Conservation (phyloP, 106 monocot species). For the Dendrobium chrysotoxum region DNA sequence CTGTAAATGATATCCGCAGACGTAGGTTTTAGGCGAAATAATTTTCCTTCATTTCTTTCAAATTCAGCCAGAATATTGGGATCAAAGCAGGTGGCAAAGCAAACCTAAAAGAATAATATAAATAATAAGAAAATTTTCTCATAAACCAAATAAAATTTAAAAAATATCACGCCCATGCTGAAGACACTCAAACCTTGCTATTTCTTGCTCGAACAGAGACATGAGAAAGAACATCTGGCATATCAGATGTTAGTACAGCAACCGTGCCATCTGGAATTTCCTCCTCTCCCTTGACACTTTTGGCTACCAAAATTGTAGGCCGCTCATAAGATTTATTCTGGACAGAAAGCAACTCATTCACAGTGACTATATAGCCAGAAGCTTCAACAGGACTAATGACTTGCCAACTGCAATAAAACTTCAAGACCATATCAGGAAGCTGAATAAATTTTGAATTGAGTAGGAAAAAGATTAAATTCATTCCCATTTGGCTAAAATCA, state of each 20-base stretch:
- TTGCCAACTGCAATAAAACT: conserved; percentile 71
- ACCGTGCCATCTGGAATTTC: conserved; percentile 97
- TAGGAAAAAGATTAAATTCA: not conserved
- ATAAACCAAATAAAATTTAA: not conserved
- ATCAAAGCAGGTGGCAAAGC: conserved; percentile 98
- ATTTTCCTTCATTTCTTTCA: conserved; percentile 67
- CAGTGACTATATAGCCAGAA: conserved; percentile 65
- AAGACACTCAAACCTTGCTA: conserved; percentile 52
- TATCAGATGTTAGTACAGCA: conserved; percentile 93
- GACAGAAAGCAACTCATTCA: conserved; percentile 73
- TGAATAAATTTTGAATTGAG: not conserved
- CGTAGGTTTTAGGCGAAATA: conserved; percentile 69
- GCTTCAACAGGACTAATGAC: conserved; percentile 95
- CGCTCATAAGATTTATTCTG: conserved; percentile 67
- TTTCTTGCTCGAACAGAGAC: conserved; percentile 97
- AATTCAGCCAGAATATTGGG: conserved; percentile 56
- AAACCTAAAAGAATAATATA: conserved; percentile 41
- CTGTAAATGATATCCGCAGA: conserved; percentile 76
- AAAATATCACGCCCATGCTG: not conserved
- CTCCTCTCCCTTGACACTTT: conserved; percentile 91
- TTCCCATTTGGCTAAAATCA: not conserved
- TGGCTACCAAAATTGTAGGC: conserved; percentile 89
- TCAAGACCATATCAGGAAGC: conserved; percentile 4
- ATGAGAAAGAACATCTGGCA: conserved; percentile 99
- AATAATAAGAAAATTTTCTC: not conserved